Evolutionary conservation across 2,329 filamentous ascomycete genomes (phyloP).

Genomic region (Diaporthe australafricana): DNA sequence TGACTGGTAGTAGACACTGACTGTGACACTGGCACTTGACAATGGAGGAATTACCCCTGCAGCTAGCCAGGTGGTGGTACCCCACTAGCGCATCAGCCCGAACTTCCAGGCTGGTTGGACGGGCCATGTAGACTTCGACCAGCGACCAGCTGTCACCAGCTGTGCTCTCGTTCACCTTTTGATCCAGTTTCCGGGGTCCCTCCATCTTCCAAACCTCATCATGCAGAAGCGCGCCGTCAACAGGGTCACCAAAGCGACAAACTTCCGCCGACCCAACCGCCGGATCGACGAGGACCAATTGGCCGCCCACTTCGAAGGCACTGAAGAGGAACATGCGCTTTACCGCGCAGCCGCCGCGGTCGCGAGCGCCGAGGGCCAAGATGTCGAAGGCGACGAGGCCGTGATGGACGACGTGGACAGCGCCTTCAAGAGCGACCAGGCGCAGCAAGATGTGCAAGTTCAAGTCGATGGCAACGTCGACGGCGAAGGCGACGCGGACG

Average conservation of each 20-base stretch:
- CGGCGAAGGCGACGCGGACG: constrained; percentile 21
- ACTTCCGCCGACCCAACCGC: constrained; percentile 30
- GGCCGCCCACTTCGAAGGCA: constrained; percentile 32
- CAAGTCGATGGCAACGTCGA: constrained; percentile 20
- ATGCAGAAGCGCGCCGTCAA: constrained; percentile 28
- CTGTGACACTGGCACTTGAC: no score
- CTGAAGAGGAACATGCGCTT: constrained; percentile 29
- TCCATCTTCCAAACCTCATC: constrained; percentile 9
- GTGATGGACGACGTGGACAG: constrained; percentile 28
- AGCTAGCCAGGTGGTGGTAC: not conserved
- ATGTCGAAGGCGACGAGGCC: constrained; percentile 20
- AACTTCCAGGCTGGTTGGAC: not conserved
- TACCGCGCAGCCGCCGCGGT: constrained; percentile 27
- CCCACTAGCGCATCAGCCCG: constrained; percentile 11
- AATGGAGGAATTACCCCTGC: not conserved
- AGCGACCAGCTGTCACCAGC: constrained; percentile 28
- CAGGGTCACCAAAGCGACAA: constrained; percentile 30
- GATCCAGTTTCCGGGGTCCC: not conserved
- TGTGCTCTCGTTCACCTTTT: constrained; percentile 17
- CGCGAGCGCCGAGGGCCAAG: constrained; percentile 2
- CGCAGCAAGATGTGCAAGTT: constrained; percentile 4
- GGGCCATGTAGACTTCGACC: constrained; percentile 6
- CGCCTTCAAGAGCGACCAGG: constrained; percentile 19
- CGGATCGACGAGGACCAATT: constrained; percentile 37
- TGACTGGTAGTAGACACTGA: no score